Evolutionary conservation across 2,329 filamentous ascomycete species (phyloP).

Genomic region (Talaromyces sp.): DNA sequence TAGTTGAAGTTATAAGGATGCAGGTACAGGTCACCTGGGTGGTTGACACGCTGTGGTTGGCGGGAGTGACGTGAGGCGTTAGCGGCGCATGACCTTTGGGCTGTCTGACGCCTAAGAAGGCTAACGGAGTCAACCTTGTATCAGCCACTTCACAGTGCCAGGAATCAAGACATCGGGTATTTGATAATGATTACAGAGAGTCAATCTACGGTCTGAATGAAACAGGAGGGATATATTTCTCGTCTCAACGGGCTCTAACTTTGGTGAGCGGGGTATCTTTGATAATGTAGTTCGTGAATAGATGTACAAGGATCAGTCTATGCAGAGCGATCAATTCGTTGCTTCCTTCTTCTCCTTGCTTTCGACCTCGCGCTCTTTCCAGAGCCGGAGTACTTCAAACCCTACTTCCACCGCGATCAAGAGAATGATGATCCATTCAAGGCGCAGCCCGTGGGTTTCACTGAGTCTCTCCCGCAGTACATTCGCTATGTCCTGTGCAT

Average conservation of each 20-base stretch:
- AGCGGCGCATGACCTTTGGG: conserved; percentile 1
- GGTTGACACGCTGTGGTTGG: background rate
- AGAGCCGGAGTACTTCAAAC: conserved; percentile 75
- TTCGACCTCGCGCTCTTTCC: conserved; percentile 56
- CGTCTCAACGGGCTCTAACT: background rate
- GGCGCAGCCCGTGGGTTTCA: conserved; percentile 79
- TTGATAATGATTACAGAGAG: no score
- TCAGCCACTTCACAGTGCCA: background rate
- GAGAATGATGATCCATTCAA: conserved; percentile 95
- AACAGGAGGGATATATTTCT: background rate
- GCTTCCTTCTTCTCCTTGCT: conserved; percentile 24
- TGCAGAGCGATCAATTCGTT: background rate
- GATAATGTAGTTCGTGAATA: conserved; percentile 1
- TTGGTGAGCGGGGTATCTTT: conserved; percentile 17
- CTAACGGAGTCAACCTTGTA: background rate
- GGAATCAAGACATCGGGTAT: no score
- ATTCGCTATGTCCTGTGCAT: conserved; percentile 89
- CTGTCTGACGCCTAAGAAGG: background rate
- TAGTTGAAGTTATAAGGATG: conserved; percentile 23
- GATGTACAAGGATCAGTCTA: background rate
- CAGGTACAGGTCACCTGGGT: conserved; percentile 6
- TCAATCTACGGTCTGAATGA: background rate
- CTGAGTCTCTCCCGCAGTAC: conserved; percentile 84
- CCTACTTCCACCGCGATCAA: conserved; percentile 89
- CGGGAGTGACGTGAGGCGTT: background rate